Percentiles rank a stretch among this genome's conserved stretches.
Conservation (phyloP, 1,284 basidiomycete species). For the Fomitiporia mediterranea region DNA sequence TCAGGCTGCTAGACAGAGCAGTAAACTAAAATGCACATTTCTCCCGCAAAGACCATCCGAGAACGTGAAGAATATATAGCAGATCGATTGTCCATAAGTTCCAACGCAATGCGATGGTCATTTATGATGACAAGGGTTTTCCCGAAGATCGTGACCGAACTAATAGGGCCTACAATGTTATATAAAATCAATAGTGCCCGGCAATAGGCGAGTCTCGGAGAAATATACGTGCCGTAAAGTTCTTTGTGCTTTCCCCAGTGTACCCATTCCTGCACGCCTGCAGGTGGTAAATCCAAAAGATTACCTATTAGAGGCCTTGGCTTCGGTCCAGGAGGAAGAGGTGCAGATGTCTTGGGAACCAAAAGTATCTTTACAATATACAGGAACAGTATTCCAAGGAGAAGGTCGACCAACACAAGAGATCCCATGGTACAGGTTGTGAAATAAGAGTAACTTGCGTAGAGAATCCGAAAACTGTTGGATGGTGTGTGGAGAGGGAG, state of each 20-base stretch:
- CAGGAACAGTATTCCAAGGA: conserved; percentile 11
- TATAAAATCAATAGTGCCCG: too few species aligned
- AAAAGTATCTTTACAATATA: conserved; percentile 12
- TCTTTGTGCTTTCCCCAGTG: conserved; percentile 17
- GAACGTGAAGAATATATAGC: conserved; percentile 46
- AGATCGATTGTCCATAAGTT: conserved; percentile 44
- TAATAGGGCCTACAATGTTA: conserved; percentile 17
- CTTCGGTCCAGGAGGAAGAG: conserved; percentile 8
- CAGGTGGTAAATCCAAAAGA: conserved; percentile 9
- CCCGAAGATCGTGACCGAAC: conserved; percentile 35
- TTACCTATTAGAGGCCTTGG: conserved; percentile 16
- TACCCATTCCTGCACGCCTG: conserved; percentile 17
- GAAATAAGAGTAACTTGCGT: too few species aligned
- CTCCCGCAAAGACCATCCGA: conserved; percentile 12
- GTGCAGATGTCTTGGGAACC: background rate
- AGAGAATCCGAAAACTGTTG: too few species aligned
- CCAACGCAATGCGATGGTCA: conserved; percentile 36
- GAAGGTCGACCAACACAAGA: conserved; percentile 6
- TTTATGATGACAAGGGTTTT: conserved; percentile 42
- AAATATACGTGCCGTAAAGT: conserved; percentile 15
- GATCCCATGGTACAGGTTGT: too few species aligned
- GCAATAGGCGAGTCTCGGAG: too few species aligned
- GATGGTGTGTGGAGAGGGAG: too few species aligned
- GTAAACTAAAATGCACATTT: conserved; percentile 3
- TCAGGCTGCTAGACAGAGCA: background rate